A percentile compares a stretch with the other conserved stretches of the same genome.
Evolutionary conservation across 345 rosid species (phyloP).

Genomic region (Citrus glauca): DNA sequence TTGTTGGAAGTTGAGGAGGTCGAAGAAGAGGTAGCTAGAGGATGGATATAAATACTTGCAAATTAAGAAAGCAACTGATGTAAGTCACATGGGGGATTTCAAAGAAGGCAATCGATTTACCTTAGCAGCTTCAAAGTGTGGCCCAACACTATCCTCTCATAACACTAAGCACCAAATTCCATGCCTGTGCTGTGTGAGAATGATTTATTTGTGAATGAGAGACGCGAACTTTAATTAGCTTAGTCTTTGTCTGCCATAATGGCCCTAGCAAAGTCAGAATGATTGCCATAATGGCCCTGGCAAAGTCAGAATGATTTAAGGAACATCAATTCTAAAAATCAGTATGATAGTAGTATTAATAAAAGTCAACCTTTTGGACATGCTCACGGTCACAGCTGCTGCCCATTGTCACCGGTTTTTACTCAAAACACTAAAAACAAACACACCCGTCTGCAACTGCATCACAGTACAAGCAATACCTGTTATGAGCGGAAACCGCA

Average conservation of each 20-base stretch:
- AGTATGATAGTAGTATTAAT: conserved; percentile 13
- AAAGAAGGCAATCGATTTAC: neutral
- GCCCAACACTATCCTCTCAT: neutral
- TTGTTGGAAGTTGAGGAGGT: neutral
- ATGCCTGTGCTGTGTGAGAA: neutral
- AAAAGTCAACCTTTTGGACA: conserved; percentile 38
- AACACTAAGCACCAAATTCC: neutral
- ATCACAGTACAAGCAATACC: conserved; percentile 17
- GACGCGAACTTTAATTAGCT: neutral
- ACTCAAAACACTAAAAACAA: neutral
- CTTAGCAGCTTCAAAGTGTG: neutral
- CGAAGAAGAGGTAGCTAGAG: neutral
- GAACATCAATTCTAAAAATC: conserved; percentile 10
- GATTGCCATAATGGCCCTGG: conserved; percentile 31
- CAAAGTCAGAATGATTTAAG: conserved; percentile 8
- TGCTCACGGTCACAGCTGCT: conserved; percentile 44
- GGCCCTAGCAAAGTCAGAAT: conserved; percentile 28
- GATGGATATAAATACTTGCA: conserved; percentile 33
- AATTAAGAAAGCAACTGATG: neutral
- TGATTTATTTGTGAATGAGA: neutral
- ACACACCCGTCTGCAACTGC: conserved; percentile 8
- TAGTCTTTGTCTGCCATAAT: conserved; percentile 25
- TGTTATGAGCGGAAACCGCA: conserved; percentile 15
- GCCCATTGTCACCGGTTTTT: conserved; percentile 19
- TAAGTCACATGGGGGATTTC: conserved; percentile 11